These are phyloP conservation scores for Penicillium taxi DNA, from an alignment of 495 filamentous ascomycete genomes.

Conservation along the genomic window DNA sequence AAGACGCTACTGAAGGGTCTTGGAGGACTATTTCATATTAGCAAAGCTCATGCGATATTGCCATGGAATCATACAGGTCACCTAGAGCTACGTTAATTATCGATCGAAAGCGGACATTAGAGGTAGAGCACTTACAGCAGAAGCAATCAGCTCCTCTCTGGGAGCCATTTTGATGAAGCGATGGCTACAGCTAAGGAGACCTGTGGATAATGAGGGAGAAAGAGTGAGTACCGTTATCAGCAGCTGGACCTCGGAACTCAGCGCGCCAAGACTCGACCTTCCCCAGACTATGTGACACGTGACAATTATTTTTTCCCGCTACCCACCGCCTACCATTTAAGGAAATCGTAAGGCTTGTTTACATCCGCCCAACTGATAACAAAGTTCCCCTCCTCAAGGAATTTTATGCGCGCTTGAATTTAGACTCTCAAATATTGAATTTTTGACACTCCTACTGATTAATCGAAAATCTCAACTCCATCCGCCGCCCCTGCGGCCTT, in stretches of 20 bases:
- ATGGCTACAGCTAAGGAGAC: conserved; percentile 9
- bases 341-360: conserved; percentile 26
- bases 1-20: conserved; percentile 82
- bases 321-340: conserved; percentile 29
- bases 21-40: conserved; percentile 62
- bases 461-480: not conserved
- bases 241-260: conserved; percentile 37
- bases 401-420: conserved; percentile 6
- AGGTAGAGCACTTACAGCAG: conserved; percentile 50
- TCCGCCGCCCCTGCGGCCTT: conserved; percentile 29
- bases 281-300: conserved; percentile 21
- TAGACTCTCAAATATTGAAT: conserved; percentile 1
- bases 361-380: conserved; percentile 18
- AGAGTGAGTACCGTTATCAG: conserved; percentile 21
- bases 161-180: conserved; percentile 49
- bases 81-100: conserved; percentile 20
- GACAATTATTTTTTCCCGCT: no score
- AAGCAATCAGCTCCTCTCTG: conserved; percentile 77
- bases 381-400: conserved; percentile 8
- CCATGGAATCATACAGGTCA: conserved; percentile 30
- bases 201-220: conserved; percentile 9
- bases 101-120: conserved; percentile 3
- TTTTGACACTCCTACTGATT: not conserved
- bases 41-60: conserved; percentile 7
- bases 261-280: conserved; percentile 26